A percentile compares a stretch with the other conserved stretches of the same genome.
Conservation (phyloP, 2,329 filamentous ascomycete species). For the Arthroderma sp. region DNA sequence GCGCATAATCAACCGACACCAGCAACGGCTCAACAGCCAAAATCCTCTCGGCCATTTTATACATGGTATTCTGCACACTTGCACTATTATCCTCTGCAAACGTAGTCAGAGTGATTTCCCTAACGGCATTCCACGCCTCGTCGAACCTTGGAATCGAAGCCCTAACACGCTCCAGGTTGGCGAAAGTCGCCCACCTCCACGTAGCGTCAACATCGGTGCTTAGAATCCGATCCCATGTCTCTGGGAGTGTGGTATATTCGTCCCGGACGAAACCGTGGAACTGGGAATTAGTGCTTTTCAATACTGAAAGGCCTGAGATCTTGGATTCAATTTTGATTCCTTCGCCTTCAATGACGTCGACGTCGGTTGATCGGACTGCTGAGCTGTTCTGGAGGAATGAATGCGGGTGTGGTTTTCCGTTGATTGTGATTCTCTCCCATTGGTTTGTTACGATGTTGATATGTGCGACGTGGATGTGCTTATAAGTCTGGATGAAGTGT, state of each 20-base stretch:
- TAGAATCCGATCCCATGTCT: conserved; percentile 90
- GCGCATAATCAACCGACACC: conserved; percentile 60
- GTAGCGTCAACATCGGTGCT: conserved; percentile 80
- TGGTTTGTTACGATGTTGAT: conserved; percentile 71
- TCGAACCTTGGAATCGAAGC: conserved; percentile 56
- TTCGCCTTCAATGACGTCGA: conserved; percentile 49
- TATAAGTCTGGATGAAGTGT: conserved; percentile 80
- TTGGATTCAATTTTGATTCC: conserved; percentile 66
- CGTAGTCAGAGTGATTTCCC: conserved; percentile 73
- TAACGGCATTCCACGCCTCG: conserved; percentile 61
- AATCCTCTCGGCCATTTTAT: conserved; percentile 91
- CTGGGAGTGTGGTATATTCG: conserved; percentile 79
- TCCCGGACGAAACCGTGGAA: conserved; percentile 92
- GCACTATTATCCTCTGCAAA: conserved; percentile 86
- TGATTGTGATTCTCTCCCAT: conserved; percentile 79
- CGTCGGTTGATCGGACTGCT: conserved; percentile 75
- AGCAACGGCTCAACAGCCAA: conserved; percentile 60
- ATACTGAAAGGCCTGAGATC: conserved; percentile 69
- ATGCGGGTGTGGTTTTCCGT: conserved; percentile 85
- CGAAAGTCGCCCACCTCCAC: conserved; percentile 74
- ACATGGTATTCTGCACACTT: conserved; percentile 95
- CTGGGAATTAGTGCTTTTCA: conserved; percentile 92
- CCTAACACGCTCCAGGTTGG: conserved; percentile 53
- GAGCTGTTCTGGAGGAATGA: conserved; percentile 83
- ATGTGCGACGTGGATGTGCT: conserved; percentile 75